Evolutionary conservation across 164 flowering plant species (phyloP).

Genomic region (Saururus chinensis): DNA sequence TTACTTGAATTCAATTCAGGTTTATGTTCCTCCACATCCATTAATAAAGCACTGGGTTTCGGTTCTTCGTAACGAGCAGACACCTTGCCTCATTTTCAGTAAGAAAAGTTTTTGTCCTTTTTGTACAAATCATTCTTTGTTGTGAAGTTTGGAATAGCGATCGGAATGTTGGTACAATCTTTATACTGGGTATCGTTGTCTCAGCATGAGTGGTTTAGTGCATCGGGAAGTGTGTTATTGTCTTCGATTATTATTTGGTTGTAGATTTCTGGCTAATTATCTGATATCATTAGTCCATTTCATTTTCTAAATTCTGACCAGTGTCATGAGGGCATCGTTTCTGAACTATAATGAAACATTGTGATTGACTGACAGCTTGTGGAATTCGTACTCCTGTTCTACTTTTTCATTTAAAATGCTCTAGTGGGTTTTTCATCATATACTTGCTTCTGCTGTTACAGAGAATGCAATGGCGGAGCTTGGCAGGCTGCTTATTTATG

Average conservation of each 20-base stretch:
- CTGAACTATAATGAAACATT: too few relatives aligned
- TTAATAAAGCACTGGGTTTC: slow-evolving; percentile 98
- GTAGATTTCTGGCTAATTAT: too few relatives aligned
- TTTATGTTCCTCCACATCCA: slow-evolving; percentile 91
- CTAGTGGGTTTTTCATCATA: background rate
- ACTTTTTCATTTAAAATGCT: background rate
- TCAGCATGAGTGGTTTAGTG: too few relatives aligned
- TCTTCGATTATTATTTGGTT: too few relatives aligned
- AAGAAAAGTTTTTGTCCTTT: slow-evolving; percentile 17
- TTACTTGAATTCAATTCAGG: slow-evolving; percentile 27
- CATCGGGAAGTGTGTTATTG: too few relatives aligned
- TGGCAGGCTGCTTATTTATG: slow-evolving; percentile 90
- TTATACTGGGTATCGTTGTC: too few relatives aligned
- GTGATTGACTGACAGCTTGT: too few relatives aligned
- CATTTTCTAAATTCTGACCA: too few relatives aligned
- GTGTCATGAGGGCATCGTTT: too few relatives aligned
- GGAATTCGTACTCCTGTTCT: too few relatives aligned
- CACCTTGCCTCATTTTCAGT: slow-evolving; percentile 86
- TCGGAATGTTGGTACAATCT: too few relatives aligned
- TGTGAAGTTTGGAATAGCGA: background rate
- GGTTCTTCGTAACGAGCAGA: slow-evolving; percentile 79
- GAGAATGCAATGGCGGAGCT: slow-evolving; percentile 95
- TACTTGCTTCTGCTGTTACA: slow-evolving; percentile 13
- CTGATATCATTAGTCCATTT: too few relatives aligned
- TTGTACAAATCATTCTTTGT: background rate